Evolutionary conservation across 2,329 filamentous ascomycete genomes (phyloP), one percentile per base, ranked within the genome.

Genomic region (Colletotrichum paranaense): DNA sequence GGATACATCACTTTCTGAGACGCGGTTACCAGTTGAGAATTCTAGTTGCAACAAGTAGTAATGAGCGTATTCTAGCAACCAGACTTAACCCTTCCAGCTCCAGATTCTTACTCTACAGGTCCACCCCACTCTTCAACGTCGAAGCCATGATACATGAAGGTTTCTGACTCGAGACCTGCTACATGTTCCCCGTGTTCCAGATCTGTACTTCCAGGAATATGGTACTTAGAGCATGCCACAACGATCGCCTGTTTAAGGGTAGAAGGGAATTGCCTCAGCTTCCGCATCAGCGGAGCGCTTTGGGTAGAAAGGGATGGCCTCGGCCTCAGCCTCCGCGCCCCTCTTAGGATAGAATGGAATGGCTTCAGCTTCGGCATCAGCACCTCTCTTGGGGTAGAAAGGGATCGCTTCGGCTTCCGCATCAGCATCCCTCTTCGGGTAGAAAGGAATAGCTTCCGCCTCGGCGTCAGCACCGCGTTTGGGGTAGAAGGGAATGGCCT

Each of bases 321-420:
- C 66, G 5, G 66, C 66, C 19, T 68, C 58, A 1, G 66, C 57
- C 32, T 28, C 42, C 1, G 26, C 56, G 12, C 19, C 58, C 7
- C 66, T 14, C 11, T 63, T 68, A 1, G 66, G 66, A 24, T 68
- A 68, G 6, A 68, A 68, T 0, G 58, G 58, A 2, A 68, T 68
- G 1, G 66, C 66, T 4, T 68, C 66, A 1, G 67, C 55, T 2
- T 70, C 67, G 1, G 67, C 53, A 7, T 42, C 62, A 0, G 28
- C 52, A 5, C 9, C 22, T 3, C 22, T 11, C n/a, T 26, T 24
- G 4, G 58, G 49, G 4, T 68, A 62, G 4, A 68, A 68, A 1
- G 66, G 42, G 6, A 49, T 49, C 2, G 42, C 42, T 19, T 46
- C 42, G 7, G 42, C 42, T n/a, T 46, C 42, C 3, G 19, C 42